phyloP scores from a whole-genome alignment of 2,329 filamentous ascomycete species.

The Pseudogymnoascus sp. region DNA sequence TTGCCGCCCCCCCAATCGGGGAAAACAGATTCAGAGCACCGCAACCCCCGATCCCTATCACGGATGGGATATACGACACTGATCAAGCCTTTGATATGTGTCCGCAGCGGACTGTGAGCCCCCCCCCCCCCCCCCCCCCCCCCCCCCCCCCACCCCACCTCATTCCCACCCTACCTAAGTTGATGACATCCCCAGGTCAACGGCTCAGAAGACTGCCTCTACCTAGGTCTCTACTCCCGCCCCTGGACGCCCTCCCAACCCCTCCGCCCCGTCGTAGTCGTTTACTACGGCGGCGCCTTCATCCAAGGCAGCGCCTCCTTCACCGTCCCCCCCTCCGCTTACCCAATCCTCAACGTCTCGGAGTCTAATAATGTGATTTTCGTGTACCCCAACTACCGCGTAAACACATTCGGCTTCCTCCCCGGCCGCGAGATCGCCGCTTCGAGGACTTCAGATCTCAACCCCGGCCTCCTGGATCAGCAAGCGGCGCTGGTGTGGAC shows the following conservation, averaged over 20 bases:
- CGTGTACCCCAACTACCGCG: slow-evolving; percentile 54
- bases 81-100: slow-evolving; percentile 49
- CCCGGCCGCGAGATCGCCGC: slow-evolving; percentile 43
- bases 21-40: slow-evolving; percentile 51
- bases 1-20: slow-evolving; percentile 48
- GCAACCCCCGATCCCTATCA: slow-evolving; percentile 43
- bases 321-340: slow-evolving; percentile 45
- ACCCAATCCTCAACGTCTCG: slow-evolving; percentile 49
- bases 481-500: slow-evolving; percentile 50
- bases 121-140: background rate
- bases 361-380: slow-evolving; percentile 41
- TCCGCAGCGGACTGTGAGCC: slow-evolving; percentile 42
- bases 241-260: slow-evolving; percentile 40
- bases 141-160: too few relatives aligned
- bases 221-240: slow-evolving; percentile 49
- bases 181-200: slow-evolving; percentile 30
- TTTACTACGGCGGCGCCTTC: slow-evolving; percentile 54
- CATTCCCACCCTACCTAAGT: background rate
- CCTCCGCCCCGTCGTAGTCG: slow-evolving; percentile 48
- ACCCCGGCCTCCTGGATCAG: slow-evolving; percentile 56
- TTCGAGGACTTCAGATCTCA: slow-evolving; percentile 45
- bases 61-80: slow-evolving; percentile 44
- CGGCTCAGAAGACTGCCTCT: slow-evolving; percentile 51
- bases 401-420: slow-evolving; percentile 62
- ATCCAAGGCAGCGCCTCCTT: slow-evolving; percentile 49